phyloP scores from a whole-genome alignment of 495 filamentous ascomycete genomes.

The Eremomyces bilateralis region DNA sequence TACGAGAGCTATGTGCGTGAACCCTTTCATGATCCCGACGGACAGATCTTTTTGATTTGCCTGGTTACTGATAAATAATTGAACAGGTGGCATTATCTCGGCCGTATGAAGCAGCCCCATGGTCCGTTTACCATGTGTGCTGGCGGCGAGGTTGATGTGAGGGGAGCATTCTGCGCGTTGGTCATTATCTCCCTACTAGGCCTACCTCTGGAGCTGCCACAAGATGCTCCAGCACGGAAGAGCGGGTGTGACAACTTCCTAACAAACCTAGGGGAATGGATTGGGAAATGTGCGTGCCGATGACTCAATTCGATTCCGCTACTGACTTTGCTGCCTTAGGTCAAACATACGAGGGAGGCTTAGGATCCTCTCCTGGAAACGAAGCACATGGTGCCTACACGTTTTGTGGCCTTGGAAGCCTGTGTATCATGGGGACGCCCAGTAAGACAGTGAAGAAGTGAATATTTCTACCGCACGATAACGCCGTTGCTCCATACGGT shows the following conservation, averaged over 20 bases:
- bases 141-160: slow-evolving; percentile 78
- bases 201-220: slow-evolving; percentile 55
- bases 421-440: slow-evolving; percentile 64
- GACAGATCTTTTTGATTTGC: background rate
- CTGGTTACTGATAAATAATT: no score
- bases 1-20: slow-evolving; percentile 42
- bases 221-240: slow-evolving; percentile 30
- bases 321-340: slow-evolving; percentile 24
- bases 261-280: slow-evolving; percentile 51
- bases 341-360: slow-evolving; percentile 87
- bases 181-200: slow-evolving; percentile 63
- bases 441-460: slow-evolving; percentile 45
- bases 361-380: slow-evolving; percentile 55
- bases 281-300: slow-evolving; percentile 47
- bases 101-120: slow-evolving; percentile 56
- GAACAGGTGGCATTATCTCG: slow-evolving; percentile 61
- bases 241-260: slow-evolving; percentile 31
- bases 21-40: background rate
- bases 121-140: slow-evolving; percentile 65
- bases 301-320: slow-evolving; percentile 3
- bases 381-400: slow-evolving; percentile 96
- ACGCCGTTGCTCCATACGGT: no score
- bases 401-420: slow-evolving; percentile 76
- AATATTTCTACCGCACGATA: slow-evolving; percentile 11
- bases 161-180: slow-evolving; percentile 78